Percentiles rank a stretch among this genome's conserved stretches.
phyloP scores from a whole-genome alignment of 2,329 filamentous ascomycete species.

The Fusarium phyllophilum region DNA sequence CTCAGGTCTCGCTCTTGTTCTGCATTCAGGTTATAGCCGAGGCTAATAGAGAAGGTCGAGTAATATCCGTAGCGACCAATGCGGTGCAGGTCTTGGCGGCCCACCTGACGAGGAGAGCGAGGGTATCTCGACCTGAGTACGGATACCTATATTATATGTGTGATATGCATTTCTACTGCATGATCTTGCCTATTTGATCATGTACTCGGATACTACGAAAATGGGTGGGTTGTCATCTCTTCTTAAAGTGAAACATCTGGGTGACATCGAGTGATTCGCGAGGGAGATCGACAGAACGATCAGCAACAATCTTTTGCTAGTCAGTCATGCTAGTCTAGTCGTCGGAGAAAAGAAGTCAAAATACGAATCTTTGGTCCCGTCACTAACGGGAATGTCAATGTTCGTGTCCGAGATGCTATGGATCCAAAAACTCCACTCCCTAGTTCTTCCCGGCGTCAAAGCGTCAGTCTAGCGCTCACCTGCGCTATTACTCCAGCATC shows the following conservation, averaged over 20 bases:
- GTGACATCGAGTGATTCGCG: conserved; percentile 1
- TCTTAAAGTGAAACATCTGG: neutral
- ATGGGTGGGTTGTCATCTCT: neutral
- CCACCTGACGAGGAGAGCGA: neutral
- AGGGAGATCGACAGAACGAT: neutral
- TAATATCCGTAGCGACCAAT: neutral
- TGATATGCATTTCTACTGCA: neutral
- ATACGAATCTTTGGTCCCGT: neutral
- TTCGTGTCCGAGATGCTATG: neutral
- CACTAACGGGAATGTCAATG: neutral
- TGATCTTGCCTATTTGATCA: neutral
- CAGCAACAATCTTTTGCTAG: neutral
- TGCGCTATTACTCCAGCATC: neutral
- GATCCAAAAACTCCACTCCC: neutral
- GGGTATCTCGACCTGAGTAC: neutral
- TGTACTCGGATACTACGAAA: neutral
- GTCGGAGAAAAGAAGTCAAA: neutral
- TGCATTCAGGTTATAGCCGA: conserved; percentile 3
- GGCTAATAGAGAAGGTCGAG: neutral
- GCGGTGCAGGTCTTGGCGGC: neutral
- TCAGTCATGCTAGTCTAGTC: neutral
- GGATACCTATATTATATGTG: neutral
- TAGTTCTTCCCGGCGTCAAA: neutral
- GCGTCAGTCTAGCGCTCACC: neutral
- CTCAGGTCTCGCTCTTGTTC: neutral